A percentile compares a stretch with the other conserved stretches of the same genome.
phyloP scores from a whole-genome alignment of 192 early-diverging fungal genomes.

The Umbelopsis ramanniana region DNA sequence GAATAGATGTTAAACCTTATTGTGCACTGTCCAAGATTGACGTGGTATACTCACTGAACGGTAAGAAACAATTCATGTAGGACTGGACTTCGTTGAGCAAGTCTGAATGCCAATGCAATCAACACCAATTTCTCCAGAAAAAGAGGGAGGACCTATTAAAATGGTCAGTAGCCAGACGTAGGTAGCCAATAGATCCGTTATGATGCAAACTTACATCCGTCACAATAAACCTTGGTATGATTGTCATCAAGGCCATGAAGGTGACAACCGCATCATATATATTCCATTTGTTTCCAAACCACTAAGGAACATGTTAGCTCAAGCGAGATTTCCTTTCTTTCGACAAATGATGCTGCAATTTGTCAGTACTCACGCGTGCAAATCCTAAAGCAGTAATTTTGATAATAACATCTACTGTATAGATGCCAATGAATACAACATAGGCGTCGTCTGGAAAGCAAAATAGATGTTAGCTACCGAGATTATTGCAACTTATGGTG shows the following conservation, averaged over 20 bases:
- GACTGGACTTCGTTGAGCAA: constrained; percentile 25
- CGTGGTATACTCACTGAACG: constrained; percentile 21
- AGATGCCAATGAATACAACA: constrained; percentile 18
- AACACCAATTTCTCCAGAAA: constrained; percentile 13
- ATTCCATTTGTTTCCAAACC: constrained; percentile 24
- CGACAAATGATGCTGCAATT: neutral
- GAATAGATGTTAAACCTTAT: neutral
- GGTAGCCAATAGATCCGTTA: neutral
- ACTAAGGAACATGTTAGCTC: constrained; percentile 1
- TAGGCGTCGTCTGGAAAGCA: neutral
- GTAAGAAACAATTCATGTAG: constrained; percentile 28
- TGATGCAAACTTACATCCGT: neutral
- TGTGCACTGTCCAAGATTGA: neutral
- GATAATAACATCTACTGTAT: constrained; percentile 12
- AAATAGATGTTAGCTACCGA: neutral
- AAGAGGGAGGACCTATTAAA: neutral
- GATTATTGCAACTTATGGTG: too few species aligned
- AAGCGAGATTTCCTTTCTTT: neutral
- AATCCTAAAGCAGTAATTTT: constrained; percentile 22
- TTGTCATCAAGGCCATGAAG: neutral
- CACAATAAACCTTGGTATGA: neutral
- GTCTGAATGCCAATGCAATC: constrained; percentile 26
- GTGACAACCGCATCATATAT: constrained; percentile 20
- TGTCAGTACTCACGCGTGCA: neutral
- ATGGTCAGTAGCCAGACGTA: neutral